These are phyloP conservation scores for Pyropia haitanensis DNA, from an alignment of 23 red algal species.

Conservation along the genomic window DNA sequence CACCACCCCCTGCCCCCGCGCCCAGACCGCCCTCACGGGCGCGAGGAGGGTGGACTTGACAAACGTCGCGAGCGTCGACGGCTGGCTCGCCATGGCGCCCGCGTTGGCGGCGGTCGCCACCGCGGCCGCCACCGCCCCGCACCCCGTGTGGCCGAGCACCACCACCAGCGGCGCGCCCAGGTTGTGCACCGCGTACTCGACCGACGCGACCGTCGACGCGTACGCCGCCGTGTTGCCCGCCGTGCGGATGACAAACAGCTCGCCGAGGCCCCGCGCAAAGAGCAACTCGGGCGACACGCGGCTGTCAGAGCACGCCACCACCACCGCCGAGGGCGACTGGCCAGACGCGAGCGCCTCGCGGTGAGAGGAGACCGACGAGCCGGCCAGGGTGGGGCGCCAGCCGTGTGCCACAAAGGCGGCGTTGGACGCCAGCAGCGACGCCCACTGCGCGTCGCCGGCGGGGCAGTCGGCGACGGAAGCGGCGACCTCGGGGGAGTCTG, in stretches of 20 bases:
- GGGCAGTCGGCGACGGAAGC: no score
- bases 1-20: no score
- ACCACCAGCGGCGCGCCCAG: slow-evolving; percentile 50
- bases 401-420: slow-evolving; percentile 22
- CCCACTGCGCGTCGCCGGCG: no score
- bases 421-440: slow-evolving; percentile 21
- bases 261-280: slow-evolving; percentile 50
- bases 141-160: slow-evolving; percentile 69
- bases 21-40: no score
- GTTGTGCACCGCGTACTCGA: slow-evolving; percentile 43
- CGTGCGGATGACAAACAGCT: slow-evolving; percentile 60
- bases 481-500: no score
- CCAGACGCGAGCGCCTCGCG: slow-evolving; percentile 30
- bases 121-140: slow-evolving; percentile 61
- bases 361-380: background rate
- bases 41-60: slow-evolving; percentile 4
- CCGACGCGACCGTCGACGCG: slow-evolving; percentile 25
- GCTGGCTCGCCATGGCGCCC: slow-evolving; percentile 4
- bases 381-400: background rate
- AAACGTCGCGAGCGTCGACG: slow-evolving; percentile 2
- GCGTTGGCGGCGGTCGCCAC: slow-evolving; percentile 15
- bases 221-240: slow-evolving; percentile 57
- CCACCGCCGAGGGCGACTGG: slow-evolving; percentile 37
- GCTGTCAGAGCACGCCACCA: slow-evolving; percentile 68
- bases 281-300: slow-evolving; percentile 58